Evolutionary conservation across 495 filamentous ascomycete species (phyloP).

Genomic region (Lasiosphaeria miniovina): DNA sequence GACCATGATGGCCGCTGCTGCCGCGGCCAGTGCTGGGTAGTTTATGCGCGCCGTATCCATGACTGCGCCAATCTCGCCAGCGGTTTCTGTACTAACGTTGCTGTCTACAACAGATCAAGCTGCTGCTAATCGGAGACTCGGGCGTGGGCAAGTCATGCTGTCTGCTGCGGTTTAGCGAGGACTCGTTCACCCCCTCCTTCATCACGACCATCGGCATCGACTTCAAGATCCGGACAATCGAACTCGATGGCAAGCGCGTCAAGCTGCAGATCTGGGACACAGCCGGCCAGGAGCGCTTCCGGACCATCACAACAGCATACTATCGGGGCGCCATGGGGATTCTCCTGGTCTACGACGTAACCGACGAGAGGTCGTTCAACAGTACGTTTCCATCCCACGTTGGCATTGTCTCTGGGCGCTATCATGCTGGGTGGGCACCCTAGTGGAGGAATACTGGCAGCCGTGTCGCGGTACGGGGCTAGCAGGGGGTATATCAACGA

Average conservation of each 20-base stretch:
- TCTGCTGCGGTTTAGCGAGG: slow-evolving; percentile 95
- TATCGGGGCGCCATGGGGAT: slow-evolving; percentile 99
- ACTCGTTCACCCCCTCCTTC: slow-evolving; percentile 97
- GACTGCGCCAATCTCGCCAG: background rate
- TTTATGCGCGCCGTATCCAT: background rate
- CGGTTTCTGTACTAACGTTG: background rate
- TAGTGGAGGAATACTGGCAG: background rate
- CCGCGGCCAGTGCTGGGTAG: no score
- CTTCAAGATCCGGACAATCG: slow-evolving; percentile 99
- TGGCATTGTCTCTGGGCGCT: no score
- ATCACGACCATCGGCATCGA: slow-evolving; percentile 99
- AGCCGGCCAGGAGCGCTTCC: slow-evolving; percentile 94
- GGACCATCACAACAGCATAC: slow-evolving; percentile 98
- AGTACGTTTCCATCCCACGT: slow-evolving; percentile 58
- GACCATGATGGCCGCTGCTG: no score
- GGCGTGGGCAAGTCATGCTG: slow-evolving; percentile 99
- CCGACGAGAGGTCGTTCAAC: slow-evolving; percentile 94
- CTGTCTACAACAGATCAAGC: slow-evolving; percentile 75
- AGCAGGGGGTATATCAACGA: background rate
- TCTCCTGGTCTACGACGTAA: slow-evolving; percentile 96
- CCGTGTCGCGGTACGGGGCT: background rate
- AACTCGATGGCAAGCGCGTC: slow-evolving; percentile 94
- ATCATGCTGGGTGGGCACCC: no score
- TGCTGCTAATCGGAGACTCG: slow-evolving; percentile 96
- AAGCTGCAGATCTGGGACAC: slow-evolving; percentile 99